phyloP scores from a whole-genome alignment of 106 monocot species.

The Dioscorea dumetorum region DNA sequence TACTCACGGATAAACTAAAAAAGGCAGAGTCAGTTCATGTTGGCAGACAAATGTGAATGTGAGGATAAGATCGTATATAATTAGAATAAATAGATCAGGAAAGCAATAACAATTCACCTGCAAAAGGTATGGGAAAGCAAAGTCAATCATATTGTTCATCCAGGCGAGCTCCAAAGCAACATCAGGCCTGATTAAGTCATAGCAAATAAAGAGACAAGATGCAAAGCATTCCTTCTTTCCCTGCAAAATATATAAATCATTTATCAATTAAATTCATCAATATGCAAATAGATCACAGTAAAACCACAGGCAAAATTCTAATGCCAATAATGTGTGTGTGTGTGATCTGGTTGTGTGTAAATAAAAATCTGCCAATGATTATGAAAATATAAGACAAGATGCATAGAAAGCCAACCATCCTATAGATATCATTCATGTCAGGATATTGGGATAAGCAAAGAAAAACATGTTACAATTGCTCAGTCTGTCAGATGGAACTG shows the following conservation, averaged over 20 bases:
- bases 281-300: no score
- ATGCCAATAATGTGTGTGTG: no score
- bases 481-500: no score
- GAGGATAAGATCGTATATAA: not conserved
- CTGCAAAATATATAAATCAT: constrained; percentile 32
- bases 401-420: no score
- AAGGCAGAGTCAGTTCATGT: not conserved
- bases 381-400: no score
- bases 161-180: constrained; percentile 93
- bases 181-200: constrained; percentile 91
- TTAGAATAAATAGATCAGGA: not conserved
- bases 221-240: constrained; percentile 99
- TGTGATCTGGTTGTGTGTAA: no score
- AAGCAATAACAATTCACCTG: constrained; percentile 32
- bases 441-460: no score
- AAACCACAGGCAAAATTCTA: no score
- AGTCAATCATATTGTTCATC: constrained; percentile 96
- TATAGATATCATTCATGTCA: no score
- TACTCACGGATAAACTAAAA: constrained; percentile 92
- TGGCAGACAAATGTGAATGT: not conserved
- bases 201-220: constrained; percentile 89
- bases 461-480: no score
- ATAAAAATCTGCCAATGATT: no score
- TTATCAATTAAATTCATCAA: no score
- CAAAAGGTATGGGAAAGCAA: constrained; percentile 92